Percentiles rank a stretch among this genome's conserved stretches.
phyloP scores from a whole-genome alignment of 768 basidiomycete genomes.

The Xerocomus potaroensis region DNA sequence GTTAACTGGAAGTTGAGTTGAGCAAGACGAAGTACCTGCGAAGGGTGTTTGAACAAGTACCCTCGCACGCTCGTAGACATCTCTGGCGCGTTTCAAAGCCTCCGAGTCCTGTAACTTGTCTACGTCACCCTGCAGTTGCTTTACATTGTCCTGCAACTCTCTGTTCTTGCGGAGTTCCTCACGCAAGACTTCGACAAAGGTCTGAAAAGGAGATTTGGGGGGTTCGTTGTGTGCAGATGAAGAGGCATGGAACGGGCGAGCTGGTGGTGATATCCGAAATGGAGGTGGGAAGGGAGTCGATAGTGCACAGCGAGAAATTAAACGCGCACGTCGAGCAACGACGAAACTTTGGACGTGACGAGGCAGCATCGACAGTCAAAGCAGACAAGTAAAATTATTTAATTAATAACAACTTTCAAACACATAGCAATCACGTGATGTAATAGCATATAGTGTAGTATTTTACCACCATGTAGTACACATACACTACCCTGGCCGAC shows the following conservation, averaged over 20 bases:
- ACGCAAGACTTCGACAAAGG: slow-evolving; percentile 89
- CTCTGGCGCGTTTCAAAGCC: slow-evolving; percentile 87
- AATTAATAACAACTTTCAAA: too few species aligned
- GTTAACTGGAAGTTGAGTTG: slow-evolving; percentile 58
- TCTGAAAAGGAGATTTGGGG: slow-evolving; percentile 91
- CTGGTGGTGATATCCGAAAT: slow-evolving; percentile 28
- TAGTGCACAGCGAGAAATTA: slow-evolving; percentile 6
- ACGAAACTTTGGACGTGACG: slow-evolving; percentile 43
- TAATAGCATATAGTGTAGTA: too few species aligned
- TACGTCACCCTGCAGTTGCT: slow-evolving; percentile 96
- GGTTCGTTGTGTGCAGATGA: slow-evolving; percentile 56
- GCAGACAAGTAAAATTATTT: slow-evolving; percentile 8
- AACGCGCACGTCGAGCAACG: slow-evolving; percentile 26
- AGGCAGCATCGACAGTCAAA: slow-evolving; percentile 37
- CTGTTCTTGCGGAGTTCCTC: slow-evolving; percentile 93
- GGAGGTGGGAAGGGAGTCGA: slow-evolving; percentile 19
- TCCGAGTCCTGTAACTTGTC: slow-evolving; percentile 97
- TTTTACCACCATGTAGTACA: too few species aligned
- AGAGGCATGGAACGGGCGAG: slow-evolving; percentile 60
- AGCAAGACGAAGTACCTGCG: slow-evolving; percentile 1
- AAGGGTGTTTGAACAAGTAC: slow-evolving; percentile 44
- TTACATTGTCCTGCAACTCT: slow-evolving; percentile 94
- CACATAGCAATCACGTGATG: too few species aligned
- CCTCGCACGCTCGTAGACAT: slow-evolving; percentile 90
- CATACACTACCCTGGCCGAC: too few species aligned